Conservation (phyloP, 495 filamentous ascomycete genomes). For the Podospora didyma region DNA sequence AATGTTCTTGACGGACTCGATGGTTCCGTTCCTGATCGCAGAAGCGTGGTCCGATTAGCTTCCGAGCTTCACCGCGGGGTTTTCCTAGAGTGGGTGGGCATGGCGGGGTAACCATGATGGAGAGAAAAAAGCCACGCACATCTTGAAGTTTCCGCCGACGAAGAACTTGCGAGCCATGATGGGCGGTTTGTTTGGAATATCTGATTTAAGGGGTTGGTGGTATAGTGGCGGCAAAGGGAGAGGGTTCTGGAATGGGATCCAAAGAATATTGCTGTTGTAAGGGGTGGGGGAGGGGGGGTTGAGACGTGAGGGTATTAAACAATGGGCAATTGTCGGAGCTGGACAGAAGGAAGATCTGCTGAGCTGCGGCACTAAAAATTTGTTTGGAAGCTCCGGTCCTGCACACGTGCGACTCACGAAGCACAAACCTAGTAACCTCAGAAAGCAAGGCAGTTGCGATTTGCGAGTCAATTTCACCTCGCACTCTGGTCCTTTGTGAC, state of each 20-base stretch:
- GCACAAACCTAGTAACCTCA: background rate
- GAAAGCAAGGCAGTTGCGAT: background rate
- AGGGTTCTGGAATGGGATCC: background rate
- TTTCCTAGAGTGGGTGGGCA: constrained; percentile 13
- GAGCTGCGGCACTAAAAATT: constrained; percentile 13
- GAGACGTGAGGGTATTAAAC: constrained; percentile 3
- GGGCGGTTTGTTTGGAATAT: constrained; percentile 17
- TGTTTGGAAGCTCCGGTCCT: background rate
- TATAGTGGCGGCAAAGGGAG: background rate
- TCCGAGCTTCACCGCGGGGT: constrained; percentile 21
- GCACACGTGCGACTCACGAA: constrained; percentile 3
- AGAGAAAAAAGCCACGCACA: constrained; percentile 49
- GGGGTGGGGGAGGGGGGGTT: background rate
- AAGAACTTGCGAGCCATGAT: constrained; percentile 96
- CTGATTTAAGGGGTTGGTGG: background rate
- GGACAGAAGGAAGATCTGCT: background rate
- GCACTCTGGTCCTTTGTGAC: no score
- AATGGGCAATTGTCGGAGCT: background rate
- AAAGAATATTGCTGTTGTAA: background rate
- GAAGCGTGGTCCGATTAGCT: constrained; percentile 16
- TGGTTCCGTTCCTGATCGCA: constrained; percentile 77
- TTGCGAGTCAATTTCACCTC: background rate
- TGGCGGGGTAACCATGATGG: constrained; percentile 23
- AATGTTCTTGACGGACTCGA: constrained; percentile 80
- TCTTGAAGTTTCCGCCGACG: constrained; percentile 99